Base-by-base conservation (phyloP, 768 basidiomycete species). In the Mycena pura region DNA sequence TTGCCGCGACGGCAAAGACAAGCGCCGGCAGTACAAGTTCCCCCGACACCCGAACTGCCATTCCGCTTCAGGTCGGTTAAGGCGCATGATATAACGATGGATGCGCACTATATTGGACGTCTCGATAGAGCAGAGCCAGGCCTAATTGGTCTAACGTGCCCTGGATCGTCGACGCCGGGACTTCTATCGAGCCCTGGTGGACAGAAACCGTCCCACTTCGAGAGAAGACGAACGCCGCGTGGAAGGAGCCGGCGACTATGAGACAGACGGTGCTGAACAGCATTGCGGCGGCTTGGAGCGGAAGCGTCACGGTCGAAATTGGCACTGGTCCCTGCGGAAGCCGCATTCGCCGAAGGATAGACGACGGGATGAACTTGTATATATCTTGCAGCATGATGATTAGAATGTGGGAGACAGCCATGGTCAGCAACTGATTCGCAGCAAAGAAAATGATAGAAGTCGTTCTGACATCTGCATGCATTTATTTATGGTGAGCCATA, bases 331-430 rank as follows among this genome's bases (percentile, higher is more conserved):
- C 9, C 44, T 46, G 52, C 13, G 31, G 13, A 6, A 32, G 21
- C 17, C 17, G 38, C n/a, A 68, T 15, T 21, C 62, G 60, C 14
- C 60, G 59, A 13, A 65, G 53, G 27, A 68, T 32, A 31, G 45
- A 54, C 24, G 54, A 29, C 32, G 67, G 67, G 27, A 68, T 50
- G 22, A 68, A 60, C 7, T 51, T 36, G 45, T 47, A 65, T 22
- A 68, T 60, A 13, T 68, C 64, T 14, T 68, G 67, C 52, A 68
- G 43, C 29, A 65, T 64, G 19, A 45, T 22, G 25, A 68, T 45
- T 14, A 48, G 19, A 41, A 59, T 60, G 13, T 68, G 51, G n/a
- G 63, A 57, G 21, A 46, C 29, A 14, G 52, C 19, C 14, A 57
- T 24, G 1, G 64, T 63, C 19, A 55, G 53, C 17, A 65, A 21